phyloP scores from a whole-genome alignment of 768 basidiomycete genomes.

The Kwoniella newhampshirensis region DNA sequence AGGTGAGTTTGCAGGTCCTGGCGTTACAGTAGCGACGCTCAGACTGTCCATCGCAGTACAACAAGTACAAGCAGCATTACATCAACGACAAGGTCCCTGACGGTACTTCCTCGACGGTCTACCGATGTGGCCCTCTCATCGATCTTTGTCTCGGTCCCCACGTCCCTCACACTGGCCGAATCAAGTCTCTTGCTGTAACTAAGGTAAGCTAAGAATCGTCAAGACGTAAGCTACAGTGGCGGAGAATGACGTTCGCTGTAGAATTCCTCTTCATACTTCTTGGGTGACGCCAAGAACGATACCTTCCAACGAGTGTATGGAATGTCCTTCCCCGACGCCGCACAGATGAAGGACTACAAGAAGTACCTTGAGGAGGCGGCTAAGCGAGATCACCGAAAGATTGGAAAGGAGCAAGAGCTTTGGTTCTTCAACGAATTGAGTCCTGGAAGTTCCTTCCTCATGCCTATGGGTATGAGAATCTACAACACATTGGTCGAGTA shows the following conservation, averaged over 20 bases:
- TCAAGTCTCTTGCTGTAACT: conserved; percentile 95
- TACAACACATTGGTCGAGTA: conserved; percentile 90
- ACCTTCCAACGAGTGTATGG: conserved; percentile 95
- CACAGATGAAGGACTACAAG: conserved; percentile 92
- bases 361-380: conserved; percentile 93
- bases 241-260: conserved; percentile 50
- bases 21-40: not conserved
- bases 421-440: conserved; percentile 98
- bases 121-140: conserved; percentile 97
- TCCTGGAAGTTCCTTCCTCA: conserved; percentile 93
- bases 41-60: conserved; percentile 67
- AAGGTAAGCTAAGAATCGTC: conserved; percentile 66
- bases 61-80: conserved; percentile 95
- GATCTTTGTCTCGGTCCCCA: conserved; percentile 97
- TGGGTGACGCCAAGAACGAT: conserved; percentile 88
- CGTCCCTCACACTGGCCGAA: conserved; percentile 94
- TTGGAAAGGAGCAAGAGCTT: conserved; percentile 95
- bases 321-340: conserved; percentile 97
- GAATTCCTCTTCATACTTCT: conserved; percentile 98
- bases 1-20: conserved; percentile 59
- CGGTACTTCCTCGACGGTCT: conserved; percentile 93
- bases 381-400: conserved; percentile 95
- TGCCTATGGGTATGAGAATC: conserved; percentile 94
- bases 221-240: too few species aligned
- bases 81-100: conserved; percentile 95